Evolutionary conservation across 768 basidiomycete species (phyloP), one percentile per base, ranked within the genome.

Genomic region (Russula olivacea): DNA sequence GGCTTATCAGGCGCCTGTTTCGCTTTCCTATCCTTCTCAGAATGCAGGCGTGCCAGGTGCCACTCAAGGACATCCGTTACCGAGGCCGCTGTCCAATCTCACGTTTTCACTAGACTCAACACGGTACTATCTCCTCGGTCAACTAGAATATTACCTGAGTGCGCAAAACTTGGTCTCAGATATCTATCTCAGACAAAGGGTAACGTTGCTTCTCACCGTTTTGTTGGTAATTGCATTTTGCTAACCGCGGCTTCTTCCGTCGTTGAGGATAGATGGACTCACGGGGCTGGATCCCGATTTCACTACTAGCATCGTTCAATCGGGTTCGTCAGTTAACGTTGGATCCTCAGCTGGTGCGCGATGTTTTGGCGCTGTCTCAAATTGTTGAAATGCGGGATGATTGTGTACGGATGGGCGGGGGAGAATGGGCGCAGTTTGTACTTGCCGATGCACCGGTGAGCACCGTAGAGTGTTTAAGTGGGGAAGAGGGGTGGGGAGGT

Each of bases 71-170:
- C 40, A 70, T 38, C 73, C 75, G 11, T 70, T 84, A 19, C 82
- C 83, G 2, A 72, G 77, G 21, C 81, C 85, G 4, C 59, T 78
- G 50, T 74, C 81, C 2, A 71, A 71, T 17, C 56, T 84, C 15
- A 68, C 79, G 5, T 86, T 83, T 75, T 79, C 84, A 2, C 71
- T 90, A 14, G 91, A 94, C 69, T 74, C 82, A 25, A 84, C 81
- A 55, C 74, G 85, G 54, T 87, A 80, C 69, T 85, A 82, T 71
- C 77, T 96, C 30, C 80, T 96, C 49, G 87, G 84, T 1, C 89
- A 96, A 73, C 75, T 96, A 56, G 95, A 96, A 74, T 97, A 93
- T 73, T 98, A 96, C 76, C 79, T 98, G 68, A 91, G 92, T 68
- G 79, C 87, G 60, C 87, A 97, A 72, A 97, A 96, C 71, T 79